Evolutionary conservation across 306 rosid genomes (phyloP).

Genomic region (Vachellia collinsii): DNA sequence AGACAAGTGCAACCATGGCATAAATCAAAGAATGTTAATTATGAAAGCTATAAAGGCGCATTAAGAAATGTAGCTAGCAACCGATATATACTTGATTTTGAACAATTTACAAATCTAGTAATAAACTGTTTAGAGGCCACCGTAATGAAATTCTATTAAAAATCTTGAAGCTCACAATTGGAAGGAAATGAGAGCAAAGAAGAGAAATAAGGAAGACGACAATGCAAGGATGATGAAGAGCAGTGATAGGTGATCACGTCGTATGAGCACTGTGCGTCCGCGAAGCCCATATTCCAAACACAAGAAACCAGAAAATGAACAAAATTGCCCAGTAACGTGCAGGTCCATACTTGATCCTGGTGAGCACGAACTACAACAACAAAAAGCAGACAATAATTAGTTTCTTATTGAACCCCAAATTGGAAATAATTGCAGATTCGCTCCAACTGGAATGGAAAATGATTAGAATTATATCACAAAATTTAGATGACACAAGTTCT

Average conservation of each 20-base stretch:
- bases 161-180: constrained; percentile 30
- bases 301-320: constrained; percentile 98
- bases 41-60: background rate
- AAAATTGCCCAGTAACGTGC: constrained; percentile 99
- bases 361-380: constrained; percentile 87
- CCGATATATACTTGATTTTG: constrained; percentile 28
- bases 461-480: background rate
- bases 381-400: constrained; percentile 35
- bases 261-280: constrained; percentile 79
- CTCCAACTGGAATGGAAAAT: background rate
- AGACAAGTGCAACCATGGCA: background rate
- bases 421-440: background rate
- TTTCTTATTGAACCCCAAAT: constrained; percentile 16
- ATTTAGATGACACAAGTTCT: background rate
- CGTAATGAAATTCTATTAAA: constrained; percentile 36
- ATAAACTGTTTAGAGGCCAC: constrained; percentile 24
- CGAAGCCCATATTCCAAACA: constrained; percentile 98
- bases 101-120: constrained; percentile 31
- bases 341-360: constrained; percentile 94
- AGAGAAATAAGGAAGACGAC: constrained; percentile 1
- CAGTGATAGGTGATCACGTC: constrained; percentile 47
- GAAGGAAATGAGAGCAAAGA: constrained; percentile 25
- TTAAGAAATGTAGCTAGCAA: constrained; percentile 35
- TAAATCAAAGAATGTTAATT: background rate
- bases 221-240: constrained; percentile 21